Base-by-base conservation (phyloP, 768 basidiomycete species). In the Lentinula aciculospora region DNA sequence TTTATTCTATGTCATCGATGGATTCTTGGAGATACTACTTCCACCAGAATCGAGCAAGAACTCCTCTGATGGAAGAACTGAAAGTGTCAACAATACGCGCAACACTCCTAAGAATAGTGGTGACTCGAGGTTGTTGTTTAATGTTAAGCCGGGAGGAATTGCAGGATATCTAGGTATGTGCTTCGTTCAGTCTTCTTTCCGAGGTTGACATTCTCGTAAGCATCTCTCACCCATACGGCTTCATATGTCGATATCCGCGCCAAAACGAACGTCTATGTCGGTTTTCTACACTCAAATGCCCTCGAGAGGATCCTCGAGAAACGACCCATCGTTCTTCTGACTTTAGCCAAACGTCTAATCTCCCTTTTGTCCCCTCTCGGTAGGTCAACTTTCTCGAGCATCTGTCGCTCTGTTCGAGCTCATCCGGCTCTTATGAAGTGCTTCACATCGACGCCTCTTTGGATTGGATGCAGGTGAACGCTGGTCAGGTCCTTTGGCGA, bases 241-340 rank as follows among this genome's bases (percentile, higher is more conserved):
- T 96, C 94, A 2, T 99, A 98, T 67, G 95, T 98, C 44, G 93
- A 96, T 68, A 97, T 99, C 68, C 88, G 81, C 62, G 94, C 97
- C 4, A 98, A 98, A 75, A 98, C 95, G 0, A 96, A 99, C 67
- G 89, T 88, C n/a, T 99, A 96, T 65, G 97, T 98, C 61, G 97
- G 97, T 0, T 96, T 96, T 70, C 71, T 99, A 28, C 92, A 97
- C 1, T 84, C 90, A 2, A 81, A 88, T 66, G 89, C 96, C 5
- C 74, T 99, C 56, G 94, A 98, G 66, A 79, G 90, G 23, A 78
- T 99, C 56, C 79, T 98, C 40, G 97, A 98, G 71, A 88, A 94
- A 64, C 81, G 91, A 47, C 97, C 97, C 1, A 98, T 99, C 54
- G 97, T 99, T 2, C 79, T 98, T 10, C 75, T 99, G 13, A 99